Evolutionary conservation across 2,329 filamentous ascomycete species (phyloP), one percentile per base, ranked within the genome.

Genomic region (Corniculantispora saksenae): DNA sequence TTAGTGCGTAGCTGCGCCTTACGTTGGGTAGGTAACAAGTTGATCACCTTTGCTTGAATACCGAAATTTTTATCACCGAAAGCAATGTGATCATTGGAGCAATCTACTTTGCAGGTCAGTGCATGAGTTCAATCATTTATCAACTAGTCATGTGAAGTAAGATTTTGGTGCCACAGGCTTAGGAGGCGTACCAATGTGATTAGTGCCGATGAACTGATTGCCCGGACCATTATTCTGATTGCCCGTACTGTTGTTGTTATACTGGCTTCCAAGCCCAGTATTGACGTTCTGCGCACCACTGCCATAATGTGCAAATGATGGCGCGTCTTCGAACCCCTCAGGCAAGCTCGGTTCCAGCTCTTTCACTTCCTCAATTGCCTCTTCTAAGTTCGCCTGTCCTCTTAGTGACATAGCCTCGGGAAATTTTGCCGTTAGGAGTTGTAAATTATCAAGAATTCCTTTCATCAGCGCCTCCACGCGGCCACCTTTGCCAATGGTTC

Each of bases 381-480:
- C 27, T 25, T 8, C 21, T 25, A 60, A 50, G 40, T 60, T 60
- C 57, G 32, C 5, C 10, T 53, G 66, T 50, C 1, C 50, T 55
- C 38, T 68, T 63, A 12, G 63, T 45, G 8, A 65, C 35, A 53
- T 48, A 59, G 48, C n/a, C 47, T 43, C n/a, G 21, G 58, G 58
- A 27, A 61, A 53, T 8, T 67, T 67, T 6, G 55, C 32, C 5
- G 65, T 63, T 27, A 75, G 61, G 17, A 75, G 66, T 40, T 73
- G 67, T 12, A 74, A 17, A 45, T 75, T 70, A 12, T 66, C 54
- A 47, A 74, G 64, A 19, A 75, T 73, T 23, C 70, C 71, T 47
- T 68, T 63, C 69, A 73, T 72, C 62, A 75, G 66, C 5, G 25
- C 66, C 59, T 74, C 71, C 5, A 72, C 71, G 12, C 62, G 23